Percentiles rank a stretch among this genome's conserved stretches.
These are phyloP conservation scores for Manihot esculenta DNA, from an alignment of 441 rosid genomes.

Conservation along the genomic window DNA sequence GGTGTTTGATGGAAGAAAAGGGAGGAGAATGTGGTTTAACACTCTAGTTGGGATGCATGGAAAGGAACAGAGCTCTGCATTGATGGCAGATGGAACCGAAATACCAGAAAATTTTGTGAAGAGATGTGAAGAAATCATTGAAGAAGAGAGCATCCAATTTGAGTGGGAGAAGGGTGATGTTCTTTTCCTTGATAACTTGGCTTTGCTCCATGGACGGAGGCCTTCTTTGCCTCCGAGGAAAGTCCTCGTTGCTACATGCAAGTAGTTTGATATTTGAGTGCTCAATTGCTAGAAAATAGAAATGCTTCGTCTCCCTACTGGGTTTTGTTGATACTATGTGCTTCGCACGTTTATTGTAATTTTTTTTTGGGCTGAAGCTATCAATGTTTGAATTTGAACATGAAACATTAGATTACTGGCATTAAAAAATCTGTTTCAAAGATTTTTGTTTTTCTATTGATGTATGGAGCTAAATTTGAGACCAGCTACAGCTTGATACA, in stretches of 20 bases:
- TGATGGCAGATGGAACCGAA: conserved; percentile 58
- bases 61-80: conserved; percentile 56
- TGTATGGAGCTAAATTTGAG: too few relatives aligned
- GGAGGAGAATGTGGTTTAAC: conserved; percentile 74
- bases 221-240: conserved; percentile 58
- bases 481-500: too few relatives aligned
- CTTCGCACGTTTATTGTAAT: too few relatives aligned
- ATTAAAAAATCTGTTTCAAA: too few relatives aligned
- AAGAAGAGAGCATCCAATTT: conserved; percentile 73
- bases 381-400: too few relatives aligned
- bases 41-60: conserved; percentile 63
- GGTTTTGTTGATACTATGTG: too few relatives aligned
- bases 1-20: conserved; percentile 66
- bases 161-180: conserved; percentile 70
- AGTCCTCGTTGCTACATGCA: conserved; percentile 63
- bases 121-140: conserved; percentile 61
- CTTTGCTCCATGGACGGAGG: conserved; percentile 64
- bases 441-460: too few relatives aligned
- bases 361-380: too few relatives aligned
- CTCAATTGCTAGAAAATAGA: background rate
- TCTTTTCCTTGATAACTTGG: conserved; percentile 59
- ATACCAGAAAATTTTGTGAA: conserved; percentile 43
- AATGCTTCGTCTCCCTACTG: too few relatives aligned
- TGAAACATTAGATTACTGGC: too few relatives aligned
- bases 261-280: conserved; percentile 22